Evolutionary conservation across 1,284 basidiomycete species (phyloP).

Genomic region (Phlebopus sp.): DNA sequence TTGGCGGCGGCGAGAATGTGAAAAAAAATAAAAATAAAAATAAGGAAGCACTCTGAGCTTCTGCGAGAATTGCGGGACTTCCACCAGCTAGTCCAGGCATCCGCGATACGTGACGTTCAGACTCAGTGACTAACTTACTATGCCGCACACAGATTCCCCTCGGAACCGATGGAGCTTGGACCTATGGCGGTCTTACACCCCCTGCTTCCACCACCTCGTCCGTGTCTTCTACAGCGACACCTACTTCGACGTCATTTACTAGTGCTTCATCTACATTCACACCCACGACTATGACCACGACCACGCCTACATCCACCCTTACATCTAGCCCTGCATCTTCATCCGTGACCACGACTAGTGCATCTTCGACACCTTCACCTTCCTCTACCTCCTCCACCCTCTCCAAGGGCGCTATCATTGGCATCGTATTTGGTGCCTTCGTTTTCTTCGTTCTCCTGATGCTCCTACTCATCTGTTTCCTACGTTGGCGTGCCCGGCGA

Average conservation of each 20-base stretch:
- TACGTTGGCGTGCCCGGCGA: constrained; percentile 47
- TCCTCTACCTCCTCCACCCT: constrained; percentile 26
- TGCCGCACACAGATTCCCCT: constrained; percentile 57
- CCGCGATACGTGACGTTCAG: constrained; percentile 5
- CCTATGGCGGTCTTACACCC: constrained; percentile 59
- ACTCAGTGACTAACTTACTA: constrained; percentile 11
- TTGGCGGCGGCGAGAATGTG: neutral
- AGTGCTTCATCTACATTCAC: constrained; percentile 25
- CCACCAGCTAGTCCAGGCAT: neutral
- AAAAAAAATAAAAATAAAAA: neutral
- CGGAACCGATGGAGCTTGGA: constrained; percentile 54
- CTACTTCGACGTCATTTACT: constrained; percentile 21
- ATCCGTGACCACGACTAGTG: constrained; percentile 21
- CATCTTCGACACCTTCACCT: constrained; percentile 28
- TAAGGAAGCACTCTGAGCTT: neutral
- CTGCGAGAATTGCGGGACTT: neutral
- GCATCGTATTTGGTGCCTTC: constrained; percentile 45
- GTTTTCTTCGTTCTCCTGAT: constrained; percentile 42
- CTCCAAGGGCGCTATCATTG: constrained; percentile 39
- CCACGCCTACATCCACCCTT: constrained; percentile 26
- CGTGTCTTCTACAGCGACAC: constrained; percentile 25
- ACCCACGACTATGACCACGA: constrained; percentile 21
- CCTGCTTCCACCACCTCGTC: constrained; percentile 37
- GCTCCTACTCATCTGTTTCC: constrained; percentile 47
- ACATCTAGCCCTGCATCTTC: constrained; percentile 23